Evolutionary conservation across 805 yeast genomes (phyloP), one percentile per base, ranked within the genome.

Genomic region (Alloascoidea africana): DNA sequence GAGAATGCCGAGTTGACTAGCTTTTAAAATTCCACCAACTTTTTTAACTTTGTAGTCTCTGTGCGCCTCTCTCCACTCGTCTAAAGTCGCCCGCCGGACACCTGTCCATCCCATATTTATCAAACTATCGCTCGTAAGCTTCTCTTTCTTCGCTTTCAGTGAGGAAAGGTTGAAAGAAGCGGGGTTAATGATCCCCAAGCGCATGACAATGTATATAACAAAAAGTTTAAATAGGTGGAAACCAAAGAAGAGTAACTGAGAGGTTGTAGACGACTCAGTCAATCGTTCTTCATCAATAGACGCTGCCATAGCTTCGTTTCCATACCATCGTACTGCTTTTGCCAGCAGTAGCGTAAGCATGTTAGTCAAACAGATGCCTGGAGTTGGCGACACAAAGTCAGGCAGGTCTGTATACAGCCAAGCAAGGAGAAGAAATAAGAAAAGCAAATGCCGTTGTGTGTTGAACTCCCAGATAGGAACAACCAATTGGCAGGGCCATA

Each of bases 391-490:
- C 38, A 85, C 63, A 48, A 65, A 69, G 51, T 85, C 95, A 2
- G 98, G 98, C 54, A 91, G 66, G 60, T 91, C 97, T 1, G 94
- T 76, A 56, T 87, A 91, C 41, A 91, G 68, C 97, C 98, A 91
- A 14, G 60, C 58, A 5, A 68, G 37, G 47, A 83, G 58, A 2
- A 56, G 11, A 1, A 38, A 17, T 1, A 65, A 37, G 14, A 62
- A 36, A 38, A 66, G 52, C 23, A 63, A 46, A n/a, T 17, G 17
- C 18, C 63, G 49, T 13, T 42, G 33, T 14, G 39, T 35, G 45
- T 65, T 60, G 44, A 56, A 66, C 18, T 62, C 65, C 86, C 93
- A 84, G 17, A 64, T 55, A 3, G 95, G 95, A 14, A 79, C 49
- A 41, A 91, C 62, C 55, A 91, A 68, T 62, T 89, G 96, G 27